Base-by-base conservation (phyloP, 163 green algal species). In the Prototheca cutis region DNA sequence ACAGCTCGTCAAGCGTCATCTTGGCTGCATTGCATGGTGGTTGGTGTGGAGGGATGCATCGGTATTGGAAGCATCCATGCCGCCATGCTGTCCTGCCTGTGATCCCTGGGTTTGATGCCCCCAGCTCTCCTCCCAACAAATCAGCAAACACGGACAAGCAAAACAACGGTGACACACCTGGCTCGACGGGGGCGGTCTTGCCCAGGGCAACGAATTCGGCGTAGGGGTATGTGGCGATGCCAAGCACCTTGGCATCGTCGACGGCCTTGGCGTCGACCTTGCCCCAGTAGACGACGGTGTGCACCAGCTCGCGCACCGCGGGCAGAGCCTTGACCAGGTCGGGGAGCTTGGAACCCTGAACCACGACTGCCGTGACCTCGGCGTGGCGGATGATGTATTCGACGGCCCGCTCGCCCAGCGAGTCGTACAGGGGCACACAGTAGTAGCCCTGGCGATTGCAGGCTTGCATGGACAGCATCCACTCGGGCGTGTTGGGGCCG, bases 341-440 rank as follows among this genome's bases (percentile, higher is more conserved):
- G 23, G 13, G 19, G 8, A 93, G 58, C 73, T 91, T 90, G 32
- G 69, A 47, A 23, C 52, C 59, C 24, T 72, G 63, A 17, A 67
- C 54, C n/a, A 89, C 83, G 1, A 85, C 66, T 23, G 79, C 49
- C 25, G 33, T 74, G 4, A 76, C 55, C 57, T 85, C 84, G 17
- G 39, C 25, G 65, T 77, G 70, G 49, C 88, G 85, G 53, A 94
- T 69, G 65, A 96, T 95, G 74, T 87, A 97, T 75, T 95, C 87
- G 15, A 97, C 80, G 8, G 89, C 90, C 73, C 90, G 25, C 6
- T 67, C 87, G 6, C 91, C 91, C 53, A 98, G 81, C 1, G 84
- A 87, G 67, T 97, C 89, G 66, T 98, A 98, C 54, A 97, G 71
- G 7, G 90, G 90, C 48, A 97, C 84, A 75, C 65, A 74, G 55